phyloP scores from a whole-genome alignment of 148 eudicot species.

The Heliamphora exappendiculata region DNA sequence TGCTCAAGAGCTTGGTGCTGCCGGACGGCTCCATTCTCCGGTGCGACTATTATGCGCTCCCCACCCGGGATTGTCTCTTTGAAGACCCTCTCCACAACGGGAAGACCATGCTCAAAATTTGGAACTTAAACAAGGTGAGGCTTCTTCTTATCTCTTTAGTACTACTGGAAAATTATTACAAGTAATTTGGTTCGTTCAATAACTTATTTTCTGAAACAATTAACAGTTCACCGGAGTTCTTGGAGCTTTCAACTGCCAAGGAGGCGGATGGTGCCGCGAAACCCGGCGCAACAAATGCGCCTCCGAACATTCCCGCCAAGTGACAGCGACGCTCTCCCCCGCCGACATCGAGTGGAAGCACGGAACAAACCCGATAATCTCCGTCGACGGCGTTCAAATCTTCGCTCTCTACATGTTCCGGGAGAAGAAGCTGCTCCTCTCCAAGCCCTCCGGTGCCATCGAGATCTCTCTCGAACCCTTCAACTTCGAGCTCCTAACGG shows the following conservation, averaged over 20 bases:
- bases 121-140: slow-evolving; percentile 81
- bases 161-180: background rate
- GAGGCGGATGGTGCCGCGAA: slow-evolving; percentile 86
- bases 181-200: background rate
- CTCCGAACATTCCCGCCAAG: slow-evolving; percentile 51
- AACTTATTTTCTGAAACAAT: background rate
- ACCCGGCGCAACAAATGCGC: slow-evolving; percentile 47
- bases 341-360: slow-evolving; percentile 76
- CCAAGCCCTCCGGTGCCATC: slow-evolving; percentile 34
- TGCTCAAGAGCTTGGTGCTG: slow-evolving; percentile 64
- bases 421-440: slow-evolving; percentile 42
- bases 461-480: slow-evolving; percentile 66
- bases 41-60: slow-evolving; percentile 71
- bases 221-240: slow-evolving; percentile 68
- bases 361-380: slow-evolving; percentile 45
- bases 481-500: slow-evolving; percentile 64
- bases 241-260: slow-evolving; percentile 91
- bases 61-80: slow-evolving; percentile 76
- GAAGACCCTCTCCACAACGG: slow-evolving; percentile 85
- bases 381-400: slow-evolving; percentile 25
- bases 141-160: too few relatives aligned
- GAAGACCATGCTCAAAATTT: slow-evolving; percentile 83
- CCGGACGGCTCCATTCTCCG: slow-evolving; percentile 79
- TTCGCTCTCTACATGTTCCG: slow-evolving; percentile 62
- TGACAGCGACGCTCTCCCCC: slow-evolving; percentile 43